Evolutionary conservation across 2,329 filamentous ascomycete species (phyloP).

Genomic region (Aureobasidium sp.): DNA sequence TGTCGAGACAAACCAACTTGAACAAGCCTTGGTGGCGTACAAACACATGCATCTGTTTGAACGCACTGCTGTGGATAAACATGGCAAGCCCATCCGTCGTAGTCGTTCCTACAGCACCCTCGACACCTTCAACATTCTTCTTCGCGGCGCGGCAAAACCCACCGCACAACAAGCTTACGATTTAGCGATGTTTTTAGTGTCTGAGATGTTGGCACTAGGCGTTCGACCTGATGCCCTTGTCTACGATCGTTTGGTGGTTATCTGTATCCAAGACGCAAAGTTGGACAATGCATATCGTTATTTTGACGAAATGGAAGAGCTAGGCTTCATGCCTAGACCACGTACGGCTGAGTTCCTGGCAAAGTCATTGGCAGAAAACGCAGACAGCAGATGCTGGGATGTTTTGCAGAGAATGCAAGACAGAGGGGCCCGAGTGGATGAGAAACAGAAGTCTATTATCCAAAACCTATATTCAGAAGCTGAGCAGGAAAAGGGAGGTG

Average conservation of each 20-base stretch:
- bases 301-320: constrained; percentile 28
- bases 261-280: constrained; percentile 37
- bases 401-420: constrained; percentile 28
- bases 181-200: constrained; percentile 54
- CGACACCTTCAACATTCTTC: constrained; percentile 55
- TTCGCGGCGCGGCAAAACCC: constrained; percentile 23
- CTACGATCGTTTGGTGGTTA: constrained; percentile 55
- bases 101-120: constrained; percentile 31
- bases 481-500: not conserved
- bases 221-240: constrained; percentile 51
- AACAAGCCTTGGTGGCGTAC: constrained; percentile 53
- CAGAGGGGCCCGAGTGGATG: not conserved
- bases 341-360: constrained; percentile 17
- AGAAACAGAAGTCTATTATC: not conserved
- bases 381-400: constrained; percentile 30
- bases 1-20: constrained; percentile 38
- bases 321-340: constrained; percentile 26
- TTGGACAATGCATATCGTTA: constrained; percentile 28
- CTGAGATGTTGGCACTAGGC: constrained; percentile 53
- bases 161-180: constrained; percentile 37
- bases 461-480: not conserved
- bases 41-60: constrained; percentile 48
- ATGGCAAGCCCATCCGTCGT: not conserved
- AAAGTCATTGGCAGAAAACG: constrained; percentile 21
- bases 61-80: constrained; percentile 17